phyloP scores from a whole-genome alignment of 768 basidiomycete genomes.

The Albatrellus ellisii region DNA sequence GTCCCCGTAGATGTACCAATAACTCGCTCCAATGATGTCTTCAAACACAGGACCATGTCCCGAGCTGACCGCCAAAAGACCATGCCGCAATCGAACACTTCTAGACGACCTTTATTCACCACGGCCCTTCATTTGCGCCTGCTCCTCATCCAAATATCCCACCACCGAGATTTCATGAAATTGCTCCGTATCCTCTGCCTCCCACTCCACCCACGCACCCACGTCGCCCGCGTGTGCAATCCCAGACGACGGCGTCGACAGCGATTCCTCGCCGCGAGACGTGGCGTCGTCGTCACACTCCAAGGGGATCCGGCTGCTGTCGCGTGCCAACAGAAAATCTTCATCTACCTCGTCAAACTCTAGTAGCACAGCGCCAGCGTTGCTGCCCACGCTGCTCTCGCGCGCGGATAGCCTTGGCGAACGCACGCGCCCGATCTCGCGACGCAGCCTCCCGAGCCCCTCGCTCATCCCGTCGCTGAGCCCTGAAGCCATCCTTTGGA shows the following conservation, averaged over 20 bases:
- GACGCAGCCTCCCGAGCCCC: slow-evolving; percentile 42
- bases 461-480: slow-evolving; percentile 45
- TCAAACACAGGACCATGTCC: no score
- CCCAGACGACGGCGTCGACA: slow-evolving; percentile 29
- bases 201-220: slow-evolving; percentile 20
- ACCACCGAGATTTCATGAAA: slow-evolving; percentile 24
- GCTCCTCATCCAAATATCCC: slow-evolving; percentile 24
- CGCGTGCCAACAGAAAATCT: slow-evolving; percentile 28
- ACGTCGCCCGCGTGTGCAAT: slow-evolving; percentile 16
- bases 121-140: slow-evolving; percentile 12
- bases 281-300: slow-evolving; percentile 14
- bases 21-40: no score
- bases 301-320: not conserved
- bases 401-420: slow-evolving; percentile 27
- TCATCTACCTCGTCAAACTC: slow-evolving; percentile 62
- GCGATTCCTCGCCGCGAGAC: slow-evolving; percentile 18
- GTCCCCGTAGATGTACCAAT: no score
- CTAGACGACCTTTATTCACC: no score
- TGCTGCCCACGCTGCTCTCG: slow-evolving; percentile 13
- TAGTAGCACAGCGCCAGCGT: slow-evolving; percentile 28
- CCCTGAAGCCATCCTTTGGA: slow-evolving; percentile 36
- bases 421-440: slow-evolving; percentile 40
- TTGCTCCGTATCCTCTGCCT: slow-evolving; percentile 21
- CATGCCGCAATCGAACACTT: no score
- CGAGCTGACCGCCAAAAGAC: no score